These are phyloP conservation scores for Thymus mandschuricus DNA, from an alignment of 257 asterid genomes.

Conservation along the genomic window DNA sequence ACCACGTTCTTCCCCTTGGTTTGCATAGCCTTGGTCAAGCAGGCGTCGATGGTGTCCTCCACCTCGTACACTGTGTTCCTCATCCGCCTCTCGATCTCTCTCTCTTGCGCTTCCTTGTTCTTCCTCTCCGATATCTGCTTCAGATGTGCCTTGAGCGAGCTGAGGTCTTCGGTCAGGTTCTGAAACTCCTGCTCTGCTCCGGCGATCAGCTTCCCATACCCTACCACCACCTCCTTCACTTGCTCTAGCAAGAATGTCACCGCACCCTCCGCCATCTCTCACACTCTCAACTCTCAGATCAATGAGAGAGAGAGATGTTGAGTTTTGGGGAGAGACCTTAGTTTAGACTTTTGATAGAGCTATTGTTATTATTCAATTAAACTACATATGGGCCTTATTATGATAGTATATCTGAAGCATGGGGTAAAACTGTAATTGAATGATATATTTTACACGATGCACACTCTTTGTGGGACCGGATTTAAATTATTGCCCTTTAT, in stretches of 20 bases:
- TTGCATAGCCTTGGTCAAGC: slow-evolving; percentile 18
- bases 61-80: slow-evolving; percentile 28
- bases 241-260: slow-evolving; percentile 26
- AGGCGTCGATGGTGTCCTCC: slow-evolving; percentile 42
- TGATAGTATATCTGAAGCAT: no score
- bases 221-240: neutral
- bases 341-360: no score
- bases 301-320: no score
- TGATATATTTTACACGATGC: no score
- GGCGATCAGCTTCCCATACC: neutral
- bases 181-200: slow-evolving; percentile 3
- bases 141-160: neutral
- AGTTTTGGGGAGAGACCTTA: no score
- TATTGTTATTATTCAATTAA: no score
- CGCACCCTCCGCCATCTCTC: neutral
- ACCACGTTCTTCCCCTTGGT: neutral
- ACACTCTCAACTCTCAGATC: no score
- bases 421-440: no score
- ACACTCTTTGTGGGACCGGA: no score
- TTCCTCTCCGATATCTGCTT: neutral
- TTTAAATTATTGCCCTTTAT: no score
- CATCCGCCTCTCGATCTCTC: slow-evolving; percentile 21
- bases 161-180: neutral
- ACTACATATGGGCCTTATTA: no score
- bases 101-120: neutral